Conservation (phyloP, 495 filamentous ascomycete genomes). For the Apiosordaria backusii region DNA sequence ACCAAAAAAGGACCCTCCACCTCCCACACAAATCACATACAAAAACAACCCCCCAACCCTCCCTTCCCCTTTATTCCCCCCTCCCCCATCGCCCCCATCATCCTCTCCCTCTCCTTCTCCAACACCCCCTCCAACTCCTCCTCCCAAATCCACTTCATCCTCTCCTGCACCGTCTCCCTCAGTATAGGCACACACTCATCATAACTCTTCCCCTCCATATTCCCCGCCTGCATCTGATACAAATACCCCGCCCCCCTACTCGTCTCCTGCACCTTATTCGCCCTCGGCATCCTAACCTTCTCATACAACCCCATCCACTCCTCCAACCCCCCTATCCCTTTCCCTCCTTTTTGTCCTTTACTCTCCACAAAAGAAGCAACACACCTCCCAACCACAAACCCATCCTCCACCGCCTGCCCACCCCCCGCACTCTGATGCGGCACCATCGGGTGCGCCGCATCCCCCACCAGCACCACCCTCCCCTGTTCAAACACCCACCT, state of each 20-base stretch:
- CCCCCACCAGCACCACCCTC: slow-evolving; percentile 38
- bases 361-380: no score
- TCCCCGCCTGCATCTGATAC: slow-evolving; percentile 36
- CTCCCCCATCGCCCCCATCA: background rate
- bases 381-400: slow-evolving; percentile 38
- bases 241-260: slow-evolving; percentile 35
- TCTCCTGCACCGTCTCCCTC: slow-evolving; percentile 22
- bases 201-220: slow-evolving; percentile 30
- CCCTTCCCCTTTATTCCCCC: background rate
- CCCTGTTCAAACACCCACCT: slow-evolving; percentile 35
- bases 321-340: slow-evolving; percentile 14
- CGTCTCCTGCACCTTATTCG: slow-evolving; percentile 38
- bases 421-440: slow-evolving; percentile 31
- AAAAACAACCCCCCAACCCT: background rate
- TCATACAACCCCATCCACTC: slow-evolving; percentile 39
- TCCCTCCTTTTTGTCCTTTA: slow-evolving; percentile 6
- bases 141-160: slow-evolving; percentile 38
- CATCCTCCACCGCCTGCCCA: slow-evolving; percentile 41
- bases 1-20: no score
- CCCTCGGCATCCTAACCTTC: slow-evolving; percentile 38
- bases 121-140: slow-evolving; percentile 37
- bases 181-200: slow-evolving; percentile 34
- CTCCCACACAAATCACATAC: no score
- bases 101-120: slow-evolving; percentile 11
- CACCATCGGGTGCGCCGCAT: slow-evolving; percentile 38